Evolutionary conservation across 352 stramenopile genomes (phyloP), one percentile per base, ranked within the genome.

Genomic region (Pythium volutum): DNA sequence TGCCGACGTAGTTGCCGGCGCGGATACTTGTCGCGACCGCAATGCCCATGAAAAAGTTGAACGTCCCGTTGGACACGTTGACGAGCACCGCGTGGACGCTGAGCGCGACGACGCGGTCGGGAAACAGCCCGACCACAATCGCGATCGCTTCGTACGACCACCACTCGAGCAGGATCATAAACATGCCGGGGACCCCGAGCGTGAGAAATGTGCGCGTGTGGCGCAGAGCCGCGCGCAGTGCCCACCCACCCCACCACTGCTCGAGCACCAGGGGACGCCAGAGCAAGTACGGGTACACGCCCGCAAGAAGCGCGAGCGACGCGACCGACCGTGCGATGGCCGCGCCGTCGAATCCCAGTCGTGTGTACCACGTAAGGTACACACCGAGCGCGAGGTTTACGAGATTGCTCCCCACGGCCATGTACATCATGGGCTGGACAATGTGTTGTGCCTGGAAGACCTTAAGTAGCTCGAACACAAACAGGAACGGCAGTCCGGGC

Each of bases 401-500:
- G 29, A 90, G 22, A 50, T 88, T 89, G 47, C 73, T 71, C 16
- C 82, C 49, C 3, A 84, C 58, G 1, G 79, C 77, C 15, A 90
- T 80, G n/a, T 77, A 61, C 33, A 95, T 73, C 57, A 95, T 74
- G 18, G 86, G 86, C n/a, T 74, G 58, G 50, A 89, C 75, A 38
- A 93, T 83, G 58, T 91, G 90, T 54, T 92, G 77, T 1, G 88
- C 78, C 46, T 95, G 85, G 12, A 88, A 67, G 14, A 89, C 70
- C 49, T 95, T 76, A 14, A 94, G 55, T 16, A 95, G 58, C 64
- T 96, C 84, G 64, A 93, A 96, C 4, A 79, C 59, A 50, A 91
- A 96, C 4, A 91, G 48, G 52, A 88, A 91, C 9, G 86, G 84
- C 51, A 84, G 25, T 15, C 76, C 69, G n/a, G 48, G 71, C 2